phyloP scores from a whole-genome alignment of 257 asterid species.

The Leptodermis oblonga region DNA sequence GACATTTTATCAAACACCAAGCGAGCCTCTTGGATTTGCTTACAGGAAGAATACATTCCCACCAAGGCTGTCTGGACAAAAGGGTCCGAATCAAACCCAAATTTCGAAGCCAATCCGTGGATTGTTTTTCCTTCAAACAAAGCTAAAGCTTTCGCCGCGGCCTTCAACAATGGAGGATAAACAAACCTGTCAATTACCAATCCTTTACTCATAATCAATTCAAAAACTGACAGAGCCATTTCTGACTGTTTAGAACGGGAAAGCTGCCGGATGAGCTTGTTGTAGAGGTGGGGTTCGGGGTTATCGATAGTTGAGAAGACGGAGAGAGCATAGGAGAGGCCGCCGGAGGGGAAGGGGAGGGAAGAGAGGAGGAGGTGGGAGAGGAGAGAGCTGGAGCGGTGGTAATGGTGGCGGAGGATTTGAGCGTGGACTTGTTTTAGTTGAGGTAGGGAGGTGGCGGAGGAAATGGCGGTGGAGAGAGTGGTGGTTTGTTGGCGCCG shows the following conservation, averaged over 20 bases:
- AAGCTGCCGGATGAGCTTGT: conserved; percentile 45
- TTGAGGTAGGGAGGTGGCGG: conserved; percentile 43
- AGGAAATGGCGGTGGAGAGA: conserved; percentile 36
- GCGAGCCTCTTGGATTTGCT: conserved; percentile 54
- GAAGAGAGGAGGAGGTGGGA: conserved; percentile 51
- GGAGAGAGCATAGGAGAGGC: conserved; percentile 45
- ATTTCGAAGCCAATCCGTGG: conserved; percentile 58
- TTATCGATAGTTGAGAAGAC: conserved; percentile 34
- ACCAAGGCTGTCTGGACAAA: conserved; percentile 69
- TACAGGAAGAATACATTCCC: conserved; percentile 53
- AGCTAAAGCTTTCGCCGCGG: conserved; percentile 41
- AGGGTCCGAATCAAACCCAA: conserved; percentile 55
- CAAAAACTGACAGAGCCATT: conserved; percentile 40
- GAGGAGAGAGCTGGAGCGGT: conserved; percentile 37
- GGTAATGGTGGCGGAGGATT: conserved; percentile 37
- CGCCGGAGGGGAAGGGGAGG: conserved; percentile 42
- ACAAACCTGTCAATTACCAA: conserved; percentile 44
- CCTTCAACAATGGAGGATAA: conserved; percentile 65
- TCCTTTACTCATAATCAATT: conserved; percentile 29
- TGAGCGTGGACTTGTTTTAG: conserved; percentile 64
- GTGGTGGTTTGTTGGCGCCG: conserved; percentile 12
- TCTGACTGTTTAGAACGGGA: conserved; percentile 48
- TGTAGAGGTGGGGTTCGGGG: conserved; percentile 38
- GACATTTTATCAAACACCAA: conserved; percentile 73
- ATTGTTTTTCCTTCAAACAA: conserved; percentile 48